Base-by-base conservation (phyloP, 352 stramenopile species). In the Phytophthora idaei region DNA sequence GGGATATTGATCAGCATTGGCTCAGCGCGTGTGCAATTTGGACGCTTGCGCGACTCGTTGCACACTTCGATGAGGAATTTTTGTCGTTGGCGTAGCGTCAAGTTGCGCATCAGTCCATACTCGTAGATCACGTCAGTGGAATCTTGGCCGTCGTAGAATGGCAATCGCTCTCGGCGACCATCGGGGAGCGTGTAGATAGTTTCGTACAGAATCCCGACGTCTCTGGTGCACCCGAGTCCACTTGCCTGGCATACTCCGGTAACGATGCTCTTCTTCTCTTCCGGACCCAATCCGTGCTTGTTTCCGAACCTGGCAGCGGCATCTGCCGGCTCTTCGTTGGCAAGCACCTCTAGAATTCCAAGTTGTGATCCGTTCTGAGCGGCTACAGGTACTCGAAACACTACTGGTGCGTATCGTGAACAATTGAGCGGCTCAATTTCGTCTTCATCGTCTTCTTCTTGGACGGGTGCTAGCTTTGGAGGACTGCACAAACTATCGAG, bases 21-120 rank as follows among this genome's bases (percentile, higher is more conserved):
- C 62, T 94, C 87, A 5, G 84, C 84, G 1, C 87, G 81, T 2
- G 87, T 92, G 59, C 87, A 94, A 55, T 94, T 94, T 9, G 83
- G 85, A 2, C 82, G 77, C 3, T 66, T 64, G 0, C 84, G 73
- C 9, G 80, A 81, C 44, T 91, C 81, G 44, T 79, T 90, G 66
- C 87, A 94, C 17, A 92, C 80, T 41, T 89, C 70, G 41, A 87
- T 70, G 4, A 94, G 71, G 57, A 91, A 83, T 15, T 76, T 73
- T 54, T 94, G 85, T 47, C 87, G 83, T 63, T 93, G 59, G 0
- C 76, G 69, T 4, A 93, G 57, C 12, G 79, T 90, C 31, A 92
- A 71, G 51, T 94, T 93, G 8, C 83, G 83, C 72, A 89, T 77
- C 9, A 69, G 59, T 0, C 81, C 87, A 55, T 93, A 94, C 54